Percentiles rank a stretch among this genome's conserved stretches.
Conservation (phyloP, 2,329 filamentous ascomycete species). For the Clarireedia paspali region DNA sequence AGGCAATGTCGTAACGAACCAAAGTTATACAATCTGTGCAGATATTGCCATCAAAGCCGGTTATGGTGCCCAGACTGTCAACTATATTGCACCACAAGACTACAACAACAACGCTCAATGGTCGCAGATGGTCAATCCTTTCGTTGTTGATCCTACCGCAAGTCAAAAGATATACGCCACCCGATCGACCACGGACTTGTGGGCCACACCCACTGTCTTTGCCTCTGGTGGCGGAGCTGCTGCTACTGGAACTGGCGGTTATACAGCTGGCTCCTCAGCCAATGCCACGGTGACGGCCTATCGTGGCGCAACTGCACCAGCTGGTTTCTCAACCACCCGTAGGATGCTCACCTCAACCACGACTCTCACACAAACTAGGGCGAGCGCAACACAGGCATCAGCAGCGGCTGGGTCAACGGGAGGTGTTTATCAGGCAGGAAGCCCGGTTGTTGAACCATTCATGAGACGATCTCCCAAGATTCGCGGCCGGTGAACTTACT, state of each 20-base stretch:
- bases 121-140: slow-evolving; percentile 21
- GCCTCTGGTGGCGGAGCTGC: neutral
- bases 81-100: slow-evolving; percentile 6
- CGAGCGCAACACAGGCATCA: neutral
- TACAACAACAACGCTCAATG: slow-evolving; percentile 10
- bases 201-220: neutral
- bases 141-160: slow-evolving; percentile 18
- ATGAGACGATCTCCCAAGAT: neutral
- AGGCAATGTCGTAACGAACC: slow-evolving; percentile 40
- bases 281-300: neutral
- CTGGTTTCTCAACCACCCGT: neutral
- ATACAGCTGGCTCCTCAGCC: neutral
- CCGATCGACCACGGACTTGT: slow-evolving; percentile 1
- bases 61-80: slow-evolving; percentile 3
- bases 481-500: neutral
- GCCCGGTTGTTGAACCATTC: neutral
- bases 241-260: neutral
- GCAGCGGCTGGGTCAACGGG: neutral
- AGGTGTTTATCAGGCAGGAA: too few relatives aligned
- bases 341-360: neutral
- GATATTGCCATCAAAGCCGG: slow-evolving; percentile 35
- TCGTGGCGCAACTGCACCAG: too few relatives aligned
- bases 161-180: neutral
- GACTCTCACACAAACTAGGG: neutral
- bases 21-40: slow-evolving; percentile 53